Evolutionary conservation across 1,284 basidiomycete species (phyloP), one percentile per base, ranked within the genome.

Genomic region (Ceratobasidium sp.): DNA sequence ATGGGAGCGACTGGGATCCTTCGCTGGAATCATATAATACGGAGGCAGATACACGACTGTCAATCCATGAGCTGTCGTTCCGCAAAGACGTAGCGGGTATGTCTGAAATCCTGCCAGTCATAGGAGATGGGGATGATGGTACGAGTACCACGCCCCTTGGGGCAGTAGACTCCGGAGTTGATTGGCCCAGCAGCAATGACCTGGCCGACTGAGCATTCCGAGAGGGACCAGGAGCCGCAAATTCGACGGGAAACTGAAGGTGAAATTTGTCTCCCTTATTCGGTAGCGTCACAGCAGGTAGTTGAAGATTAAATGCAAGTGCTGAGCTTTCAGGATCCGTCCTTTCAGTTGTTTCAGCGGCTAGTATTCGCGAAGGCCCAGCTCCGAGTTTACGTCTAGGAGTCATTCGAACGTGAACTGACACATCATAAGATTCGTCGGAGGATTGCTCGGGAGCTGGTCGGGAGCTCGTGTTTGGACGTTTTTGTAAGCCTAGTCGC

Each of bases 401-500:
- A 8, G 67, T 59, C 23, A 70, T 38, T 26, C 58, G 57, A 11
- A 58, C 66, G n/a, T 70, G n/a, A 43, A 26, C 1, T 11, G 67
- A 57, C 13, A n/a, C 44, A 41, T 44, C 58, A 14, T 61, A 61
- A 14, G 58, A 41, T 43, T 38, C 21, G 44, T 57, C 44, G 9
- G 67, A 13, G n/a, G 67, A 23, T 41, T 35, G 55, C 7, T 47
- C 57, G 47, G 23, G 13, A 38, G 26, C 44, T 28, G 46, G 47
- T 43, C 57, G 41, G 18, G 58, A 61, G 38, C 58, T 41, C n/a
- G 32, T 7, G 23, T 61, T 61, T 21, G 58, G 13, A 6, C 58
- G 55, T 52, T 71, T 71, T 1, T n/a, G 44, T 23, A 71, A 35
- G n/a, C 67, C 67, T 14, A 71, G 67, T 38, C 67, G 47, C 14